phyloP scores from a whole-genome alignment of 331 rosid genomes.

The Malus hybrid region DNA sequence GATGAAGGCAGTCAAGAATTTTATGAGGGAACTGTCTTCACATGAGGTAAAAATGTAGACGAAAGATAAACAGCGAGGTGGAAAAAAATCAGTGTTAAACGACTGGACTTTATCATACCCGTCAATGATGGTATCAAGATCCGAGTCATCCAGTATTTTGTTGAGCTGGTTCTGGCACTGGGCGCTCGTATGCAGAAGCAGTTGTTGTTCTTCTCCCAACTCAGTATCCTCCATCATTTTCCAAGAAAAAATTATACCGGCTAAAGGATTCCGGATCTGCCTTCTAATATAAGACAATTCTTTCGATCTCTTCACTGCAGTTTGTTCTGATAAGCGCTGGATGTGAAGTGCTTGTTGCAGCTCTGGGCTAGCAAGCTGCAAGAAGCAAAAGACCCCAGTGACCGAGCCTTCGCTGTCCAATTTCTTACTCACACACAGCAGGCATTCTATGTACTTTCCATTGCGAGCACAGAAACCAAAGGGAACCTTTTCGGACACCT shows the following conservation, averaged over 20 bases:
- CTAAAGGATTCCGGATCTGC: conserved; percentile 65
- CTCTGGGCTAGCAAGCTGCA: conserved; percentile 93
- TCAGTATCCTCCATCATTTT: conserved; percentile 69
- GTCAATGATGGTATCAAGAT: conserved; percentile 73
- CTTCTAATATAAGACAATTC: conserved; percentile 64
- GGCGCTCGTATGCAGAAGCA: conserved; percentile 53
- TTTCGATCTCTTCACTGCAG: conserved; percentile 74
- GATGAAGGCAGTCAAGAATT: too few species aligned
- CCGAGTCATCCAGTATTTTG: conserved; percentile 83
- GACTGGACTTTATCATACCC: conserved; percentile 44
- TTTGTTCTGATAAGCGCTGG: conserved; percentile 72
- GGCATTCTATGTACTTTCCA: conserved; percentile 73
- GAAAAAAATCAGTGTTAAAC: neutral
- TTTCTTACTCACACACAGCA: conserved; percentile 75
- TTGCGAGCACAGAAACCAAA: conserved; percentile 61
- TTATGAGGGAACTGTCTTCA: neutral
- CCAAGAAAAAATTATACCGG: conserved; percentile 63
- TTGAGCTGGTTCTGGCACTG: conserved; percentile 87
- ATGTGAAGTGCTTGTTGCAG: conserved; percentile 79
- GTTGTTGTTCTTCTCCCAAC: conserved; percentile 62
- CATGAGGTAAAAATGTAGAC: neutral
- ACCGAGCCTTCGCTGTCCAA: conserved; percentile 61
- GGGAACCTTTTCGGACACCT: conserved; percentile 62
- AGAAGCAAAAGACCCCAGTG: conserved; percentile 89
- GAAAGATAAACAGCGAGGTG: neutral